Evolutionary conservation across 2,329 filamentous ascomycete genomes (phyloP).

Genomic region (Immersiporthe knoxdaviesiana): DNA sequence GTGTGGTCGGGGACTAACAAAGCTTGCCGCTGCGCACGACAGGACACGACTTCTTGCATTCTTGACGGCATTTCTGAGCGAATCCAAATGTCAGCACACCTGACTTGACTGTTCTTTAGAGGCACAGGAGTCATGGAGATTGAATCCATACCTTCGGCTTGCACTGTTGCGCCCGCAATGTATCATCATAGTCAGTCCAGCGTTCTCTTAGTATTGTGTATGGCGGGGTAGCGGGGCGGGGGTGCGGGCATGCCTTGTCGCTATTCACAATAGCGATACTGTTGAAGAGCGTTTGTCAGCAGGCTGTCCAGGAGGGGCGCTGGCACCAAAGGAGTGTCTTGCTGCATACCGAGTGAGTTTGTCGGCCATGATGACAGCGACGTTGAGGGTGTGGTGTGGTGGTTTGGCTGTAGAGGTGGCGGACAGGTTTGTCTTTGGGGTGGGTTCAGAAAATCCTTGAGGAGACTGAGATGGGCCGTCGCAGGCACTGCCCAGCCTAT

Average conservation of each 20-base stretch:
- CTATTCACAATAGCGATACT: slow-evolving; percentile 99
- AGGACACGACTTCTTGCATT: slow-evolving; percentile 98
- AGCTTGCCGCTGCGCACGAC: slow-evolving; percentile 93
- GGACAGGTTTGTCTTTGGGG: slow-evolving; percentile 9
- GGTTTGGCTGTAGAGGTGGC: slow-evolving; percentile 24
- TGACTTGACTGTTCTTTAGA: background rate
- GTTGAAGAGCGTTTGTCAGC: slow-evolving; percentile 30
- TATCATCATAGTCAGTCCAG: slow-evolving; percentile 43
- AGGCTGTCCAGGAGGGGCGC: slow-evolving; percentile 29
- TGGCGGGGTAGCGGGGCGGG: slow-evolving; percentile 45
- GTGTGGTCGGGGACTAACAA: slow-evolving; percentile 48
- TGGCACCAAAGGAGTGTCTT: background rate
- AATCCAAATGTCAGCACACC: slow-evolving; percentile 23
- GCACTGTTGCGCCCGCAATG: slow-evolving; percentile 60
- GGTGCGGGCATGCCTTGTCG: slow-evolving; percentile 78
- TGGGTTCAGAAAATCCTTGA: slow-evolving; percentile 10
- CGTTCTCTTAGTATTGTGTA: slow-evolving; percentile 19
- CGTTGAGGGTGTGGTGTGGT: slow-evolving; percentile 1
- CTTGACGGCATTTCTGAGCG: slow-evolving; percentile 89
- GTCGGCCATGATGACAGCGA: slow-evolving; percentile 72
- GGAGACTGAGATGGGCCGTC: slow-evolving; percentile 6
- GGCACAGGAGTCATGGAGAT: background rate
- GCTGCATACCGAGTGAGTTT: slow-evolving; percentile 81
- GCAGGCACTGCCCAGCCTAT: slow-evolving; percentile 4
- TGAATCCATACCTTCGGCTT: slow-evolving; percentile 74